phyloP scores from a whole-genome alignment of 1,284 basidiomycete species.

The Tilletiopsis washingtonensis region DNA sequence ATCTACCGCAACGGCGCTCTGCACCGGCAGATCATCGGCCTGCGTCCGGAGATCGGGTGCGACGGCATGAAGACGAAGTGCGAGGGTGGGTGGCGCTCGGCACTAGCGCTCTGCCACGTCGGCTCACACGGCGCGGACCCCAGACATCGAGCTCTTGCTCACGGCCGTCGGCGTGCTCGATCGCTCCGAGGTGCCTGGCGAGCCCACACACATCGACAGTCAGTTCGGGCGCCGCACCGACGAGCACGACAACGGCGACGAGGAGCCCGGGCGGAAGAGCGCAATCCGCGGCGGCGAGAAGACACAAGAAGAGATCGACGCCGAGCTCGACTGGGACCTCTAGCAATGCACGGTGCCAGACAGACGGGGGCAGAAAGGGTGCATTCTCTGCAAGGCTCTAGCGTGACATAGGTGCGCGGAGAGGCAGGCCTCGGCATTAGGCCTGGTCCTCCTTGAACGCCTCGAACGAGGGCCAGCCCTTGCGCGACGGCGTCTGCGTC shows the following conservation, averaged over 20 bases:
- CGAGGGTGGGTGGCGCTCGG: conserved; percentile 57
- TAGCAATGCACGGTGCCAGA: no score
- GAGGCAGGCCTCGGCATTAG: no score
- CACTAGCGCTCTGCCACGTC: not conserved
- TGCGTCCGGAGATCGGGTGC: conserved; percentile 57
- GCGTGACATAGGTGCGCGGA: no score
- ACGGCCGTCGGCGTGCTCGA: conserved; percentile 41
- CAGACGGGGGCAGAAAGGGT: no score
- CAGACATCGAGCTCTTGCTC: conserved; percentile 42
- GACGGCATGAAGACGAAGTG: conserved; percentile 65
- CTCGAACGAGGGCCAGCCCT: conserved; percentile 19
- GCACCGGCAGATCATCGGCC: conserved; percentile 69
- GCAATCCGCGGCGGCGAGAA: conserved; percentile 2
- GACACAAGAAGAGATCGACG: conserved; percentile 41
- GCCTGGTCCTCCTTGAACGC: no score
- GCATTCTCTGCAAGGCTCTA: no score
- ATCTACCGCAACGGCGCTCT: conserved; percentile 87
- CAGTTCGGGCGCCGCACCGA: not conserved
- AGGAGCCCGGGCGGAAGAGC: conserved; percentile 13
- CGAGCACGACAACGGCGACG: conserved; percentile 12
- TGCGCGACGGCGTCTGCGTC: conserved; percentile 30
- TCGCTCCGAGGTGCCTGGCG: conserved; percentile 19
- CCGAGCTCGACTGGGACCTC: conserved; percentile 44
- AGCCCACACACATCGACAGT: conserved; percentile 4
- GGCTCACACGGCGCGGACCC: not conserved